These are phyloP conservation scores for Linderniella brevidens DNA, from an alignment of 257 asterid genomes.

Conservation along the genomic window DNA sequence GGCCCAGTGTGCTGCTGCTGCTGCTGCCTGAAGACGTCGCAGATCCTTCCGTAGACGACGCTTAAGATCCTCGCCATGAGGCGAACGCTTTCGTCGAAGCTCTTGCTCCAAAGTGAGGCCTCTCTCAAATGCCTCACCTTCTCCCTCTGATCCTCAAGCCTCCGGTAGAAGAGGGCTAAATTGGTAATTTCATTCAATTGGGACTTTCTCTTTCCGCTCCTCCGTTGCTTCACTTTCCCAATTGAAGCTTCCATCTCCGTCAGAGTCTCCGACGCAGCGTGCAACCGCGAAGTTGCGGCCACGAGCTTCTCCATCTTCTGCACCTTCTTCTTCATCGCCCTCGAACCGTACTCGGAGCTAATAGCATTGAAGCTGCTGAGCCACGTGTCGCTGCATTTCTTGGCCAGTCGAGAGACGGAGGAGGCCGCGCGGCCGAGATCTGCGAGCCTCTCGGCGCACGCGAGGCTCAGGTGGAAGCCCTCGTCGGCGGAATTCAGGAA, in stretches of 20 bases:
- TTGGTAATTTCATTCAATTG: too few relatives aligned
- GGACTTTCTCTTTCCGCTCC: too few relatives aligned
- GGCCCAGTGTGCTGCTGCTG: too few relatives aligned
- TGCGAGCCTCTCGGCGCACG: conserved; percentile 56
- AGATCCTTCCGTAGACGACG: conserved; percentile 29
- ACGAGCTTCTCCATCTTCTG: conserved; percentile 19
- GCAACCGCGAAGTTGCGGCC: too few relatives aligned
- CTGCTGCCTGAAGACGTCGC: conserved; percentile 33
- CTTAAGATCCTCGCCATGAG: conserved; percentile 44
- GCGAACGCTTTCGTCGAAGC: conserved; percentile 43
- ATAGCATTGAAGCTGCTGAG: conserved; percentile 33
- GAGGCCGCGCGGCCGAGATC: conserved; percentile 57
- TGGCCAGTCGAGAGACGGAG: conserved; percentile 43
- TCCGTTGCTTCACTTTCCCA: too few relatives aligned
- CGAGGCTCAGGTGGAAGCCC: conserved; percentile 35
- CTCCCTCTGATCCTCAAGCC: conserved; percentile 40
- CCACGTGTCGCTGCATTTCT: conserved; percentile 39
- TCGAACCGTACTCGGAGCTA: background rate
- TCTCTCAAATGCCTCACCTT: conserved; percentile 33
- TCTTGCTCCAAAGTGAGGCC: conserved; percentile 44
- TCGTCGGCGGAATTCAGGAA: conserved; percentile 55
- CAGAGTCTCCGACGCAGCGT: too few relatives aligned
- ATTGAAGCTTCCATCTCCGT: too few relatives aligned
- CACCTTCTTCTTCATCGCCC: conserved; percentile 9
- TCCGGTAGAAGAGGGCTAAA: conserved; percentile 14